Evolutionary conservation across 2,329 filamentous ascomycete genomes (phyloP), one percentile per base, ranked within the genome.

Genomic region (Cercospora beticola): DNA sequence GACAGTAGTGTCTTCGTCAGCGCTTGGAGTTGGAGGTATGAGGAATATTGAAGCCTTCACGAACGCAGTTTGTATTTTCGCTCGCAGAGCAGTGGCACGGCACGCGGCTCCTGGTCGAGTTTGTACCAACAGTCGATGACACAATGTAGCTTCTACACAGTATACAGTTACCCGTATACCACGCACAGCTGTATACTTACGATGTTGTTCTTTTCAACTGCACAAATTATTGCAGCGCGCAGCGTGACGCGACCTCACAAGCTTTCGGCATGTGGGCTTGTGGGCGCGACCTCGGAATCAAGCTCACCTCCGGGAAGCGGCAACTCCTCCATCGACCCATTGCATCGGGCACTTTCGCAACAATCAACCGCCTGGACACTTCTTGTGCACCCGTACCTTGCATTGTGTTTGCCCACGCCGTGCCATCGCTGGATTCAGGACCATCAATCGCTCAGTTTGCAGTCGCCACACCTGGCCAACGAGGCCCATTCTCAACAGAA

Each of bases 1-100:
- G 71, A 31, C 67, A 73, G 56, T 65, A 65, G 56, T n/a, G n/a
- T 21, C 18, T 18, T 21, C n/a, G 6, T 28, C 49, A n/a, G 23
- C 12, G 21, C 23, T 28, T 16, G 14, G 12, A 54, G 23, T 28
- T n/a, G 5, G 21, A 52, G 46, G 31, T 12, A 33, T 33, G 31
- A 33, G 31, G 10, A 33, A 33, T 10, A 33, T 33, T 12, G 21
- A 52, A 23, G 46, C 46, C 46, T 52, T 52, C 10, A 12, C 23
- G n/a, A 61, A 61, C 33, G n/a, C 58, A 40, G 14, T 14, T 26
- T 54, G 43, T 0, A 31, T 23, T 56, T 56, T 56, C 6, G 31
- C 33, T 26, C 16, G 21, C 21, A 46, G 60, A 62, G 28, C 14
- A 49, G 60, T 21, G 14, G 49, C 21, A 28, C 8, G 49, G 49